phyloP scores from a whole-genome alignment of 176 grass and related monocot genomes.

The Triticum aestivum region DNA sequence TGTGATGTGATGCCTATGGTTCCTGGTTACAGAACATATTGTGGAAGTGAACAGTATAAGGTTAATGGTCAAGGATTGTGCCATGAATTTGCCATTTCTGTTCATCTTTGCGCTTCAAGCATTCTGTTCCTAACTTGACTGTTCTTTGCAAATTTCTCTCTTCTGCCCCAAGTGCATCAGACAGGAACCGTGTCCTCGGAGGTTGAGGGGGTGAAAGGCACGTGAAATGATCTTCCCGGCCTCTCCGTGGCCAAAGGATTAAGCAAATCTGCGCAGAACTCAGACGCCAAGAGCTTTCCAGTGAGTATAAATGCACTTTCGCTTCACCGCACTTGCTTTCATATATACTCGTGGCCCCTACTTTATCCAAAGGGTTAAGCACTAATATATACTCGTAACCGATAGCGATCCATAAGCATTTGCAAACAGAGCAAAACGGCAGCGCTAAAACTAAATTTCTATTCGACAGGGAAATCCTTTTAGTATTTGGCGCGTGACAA shows the following conservation, averaged over 20 bases:
- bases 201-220: background rate
- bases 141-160: background rate
- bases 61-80: background rate
- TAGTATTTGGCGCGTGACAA: slow-evolving; percentile 53
- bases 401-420: slow-evolving; percentile 24
- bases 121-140: background rate
- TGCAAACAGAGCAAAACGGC: slow-evolving; percentile 23
- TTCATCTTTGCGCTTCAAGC: background rate
- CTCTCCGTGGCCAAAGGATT: slow-evolving; percentile 30
- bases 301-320: slow-evolving; percentile 50
- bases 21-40: background rate
- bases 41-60: background rate
- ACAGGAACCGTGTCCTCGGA: background rate
- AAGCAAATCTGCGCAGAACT: slow-evolving; percentile 15
- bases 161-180: background rate
- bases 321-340: slow-evolving; percentile 26
- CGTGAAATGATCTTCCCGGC: background rate
- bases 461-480: background rate
- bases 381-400: slow-evolving; percentile 38
- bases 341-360: slow-evolving; percentile 35
- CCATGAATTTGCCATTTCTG: background rate
- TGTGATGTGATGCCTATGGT: background rate
- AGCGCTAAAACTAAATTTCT: background rate
- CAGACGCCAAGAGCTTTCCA: slow-evolving; percentile 20
- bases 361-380: slow-evolving; percentile 47